A percentile compares a stretch with the other conserved stretches of the same genome.
Conservation (phyloP, 169 alveolate species). For the Eimeria acervulina region DNA sequence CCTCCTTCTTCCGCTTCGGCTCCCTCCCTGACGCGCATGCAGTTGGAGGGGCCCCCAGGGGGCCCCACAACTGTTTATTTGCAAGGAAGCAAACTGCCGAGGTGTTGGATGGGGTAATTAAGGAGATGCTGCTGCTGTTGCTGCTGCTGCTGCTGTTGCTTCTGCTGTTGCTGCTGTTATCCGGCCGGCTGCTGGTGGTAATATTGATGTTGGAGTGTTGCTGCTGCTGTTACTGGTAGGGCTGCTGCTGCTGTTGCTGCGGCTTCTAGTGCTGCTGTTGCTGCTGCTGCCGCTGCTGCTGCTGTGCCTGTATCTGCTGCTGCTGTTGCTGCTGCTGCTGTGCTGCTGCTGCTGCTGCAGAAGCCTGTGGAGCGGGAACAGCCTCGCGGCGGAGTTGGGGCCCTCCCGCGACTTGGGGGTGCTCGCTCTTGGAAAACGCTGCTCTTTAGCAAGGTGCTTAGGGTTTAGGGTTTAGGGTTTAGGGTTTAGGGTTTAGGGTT, state of each 20-base stretch:
- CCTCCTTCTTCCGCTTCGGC: constrained; percentile 90
- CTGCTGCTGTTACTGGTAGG: neutral
- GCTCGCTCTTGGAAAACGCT: neutral
- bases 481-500: constrained; percentile 39
- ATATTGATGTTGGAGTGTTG: neutral
- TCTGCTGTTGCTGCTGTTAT: neutral
- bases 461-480: constrained; percentile 42
- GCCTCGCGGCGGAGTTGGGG: neutral
- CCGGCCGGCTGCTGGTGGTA: too few species aligned
- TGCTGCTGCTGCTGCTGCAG: constrained; percentile 52
- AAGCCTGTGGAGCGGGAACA: neutral
- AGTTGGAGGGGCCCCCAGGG: constrained; percentile 80
- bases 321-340: neutral
- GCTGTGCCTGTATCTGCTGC: neutral
- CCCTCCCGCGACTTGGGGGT: constrained; percentile 2
- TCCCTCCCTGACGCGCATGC: constrained; percentile 87
- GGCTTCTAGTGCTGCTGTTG: neutral
- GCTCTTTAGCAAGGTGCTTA: neutral
- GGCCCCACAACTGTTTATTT: constrained; percentile 87
- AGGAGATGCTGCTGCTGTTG: constrained; percentile 78
- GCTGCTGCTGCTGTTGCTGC: neutral
- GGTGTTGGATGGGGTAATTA: constrained; percentile 91
- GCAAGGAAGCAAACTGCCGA: constrained; percentile 92
- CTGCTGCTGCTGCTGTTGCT: neutral
- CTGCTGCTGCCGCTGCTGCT: neutral